Percentiles rank a stretch among this genome's conserved stretches.
These are phyloP conservation scores for Krasilnikovozyma curviuscula DNA, from an alignment of 768 basidiomycete species.

Conservation along the genomic window DNA sequence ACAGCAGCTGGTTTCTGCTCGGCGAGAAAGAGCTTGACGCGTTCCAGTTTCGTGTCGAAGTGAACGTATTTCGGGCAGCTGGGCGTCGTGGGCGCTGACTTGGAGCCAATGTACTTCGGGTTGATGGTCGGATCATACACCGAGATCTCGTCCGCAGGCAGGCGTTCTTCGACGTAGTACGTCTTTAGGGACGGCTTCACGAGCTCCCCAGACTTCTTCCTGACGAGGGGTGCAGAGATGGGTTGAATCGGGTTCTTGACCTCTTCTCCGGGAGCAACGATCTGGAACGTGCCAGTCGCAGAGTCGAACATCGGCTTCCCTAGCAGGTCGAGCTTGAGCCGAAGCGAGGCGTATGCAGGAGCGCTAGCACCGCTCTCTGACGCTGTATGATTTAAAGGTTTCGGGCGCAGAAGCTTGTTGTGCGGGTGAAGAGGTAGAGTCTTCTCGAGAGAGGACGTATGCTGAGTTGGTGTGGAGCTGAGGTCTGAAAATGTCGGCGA, in stretches of 20 bases:
- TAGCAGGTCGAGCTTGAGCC: slow-evolving; percentile 10
- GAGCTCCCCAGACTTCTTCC: slow-evolving; percentile 87
- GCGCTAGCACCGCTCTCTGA: too few relatives aligned
- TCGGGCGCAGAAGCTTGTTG: too few relatives aligned
- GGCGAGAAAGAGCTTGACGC: slow-evolving; percentile 81
- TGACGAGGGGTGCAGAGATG: slow-evolving; percentile 37
- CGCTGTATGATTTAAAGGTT: too few relatives aligned
- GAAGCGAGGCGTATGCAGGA: too few relatives aligned
- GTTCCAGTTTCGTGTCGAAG: slow-evolving; percentile 78
- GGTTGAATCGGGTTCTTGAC: too few relatives aligned
- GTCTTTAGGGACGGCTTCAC: slow-evolving; percentile 77
- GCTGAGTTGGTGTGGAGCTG: too few relatives aligned
- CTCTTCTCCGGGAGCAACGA: neutral
- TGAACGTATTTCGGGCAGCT: slow-evolving; percentile 66
- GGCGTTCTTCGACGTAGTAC: slow-evolving; percentile 7
- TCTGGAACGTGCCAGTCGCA: slow-evolving; percentile 1
- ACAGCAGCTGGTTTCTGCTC: slow-evolving; percentile 91
- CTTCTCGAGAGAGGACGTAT: too few relatives aligned
- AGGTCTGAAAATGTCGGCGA: too few relatives aligned
- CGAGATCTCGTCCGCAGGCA: slow-evolving; percentile 22
- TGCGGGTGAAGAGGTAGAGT: too few relatives aligned
- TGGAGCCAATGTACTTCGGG: slow-evolving; percentile 25
- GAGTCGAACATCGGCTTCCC: slow-evolving; percentile 7
- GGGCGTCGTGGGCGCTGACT: slow-evolving; percentile 64
- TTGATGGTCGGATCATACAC: slow-evolving; percentile 30